These are phyloP conservation scores for Rubus parviflorus DNA, from an alignment of 306 rosid genomes.

Conservation along the genomic window DNA sequence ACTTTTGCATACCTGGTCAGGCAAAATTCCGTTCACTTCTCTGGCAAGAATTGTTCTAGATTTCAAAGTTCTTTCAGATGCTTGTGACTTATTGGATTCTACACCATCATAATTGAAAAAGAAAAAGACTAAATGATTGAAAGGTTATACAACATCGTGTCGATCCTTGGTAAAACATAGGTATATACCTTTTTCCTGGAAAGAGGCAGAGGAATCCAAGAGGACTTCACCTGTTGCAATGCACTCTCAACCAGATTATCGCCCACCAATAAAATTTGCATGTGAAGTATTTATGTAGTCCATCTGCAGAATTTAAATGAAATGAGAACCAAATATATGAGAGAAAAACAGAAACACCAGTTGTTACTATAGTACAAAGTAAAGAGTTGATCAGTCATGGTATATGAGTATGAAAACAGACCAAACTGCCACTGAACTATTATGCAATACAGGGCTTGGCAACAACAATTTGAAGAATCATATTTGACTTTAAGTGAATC, in stretches of 20 bases:
- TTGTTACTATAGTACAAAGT: neutral
- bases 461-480: neutral
- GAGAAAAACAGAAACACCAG: neutral
- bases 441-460: too few relatives aligned
- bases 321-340: neutral
- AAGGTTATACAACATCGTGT: too few relatives aligned
- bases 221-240: slow-evolving; percentile 71
- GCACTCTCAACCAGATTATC: slow-evolving; percentile 80
- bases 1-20: slow-evolving; percentile 65
- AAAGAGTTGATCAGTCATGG: neutral
- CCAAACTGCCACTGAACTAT: neutral
- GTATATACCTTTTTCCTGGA: slow-evolving; percentile 66
- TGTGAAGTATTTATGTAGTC: slow-evolving; percentile 97
- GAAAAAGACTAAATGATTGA: neutral
- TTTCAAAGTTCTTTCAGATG: slow-evolving; percentile 80
- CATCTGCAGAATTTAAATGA: slow-evolving; percentile 62
- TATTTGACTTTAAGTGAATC: neutral
- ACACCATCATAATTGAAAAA: slow-evolving; percentile 59
- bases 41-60: slow-evolving; percentile 74
- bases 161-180: too few relatives aligned
- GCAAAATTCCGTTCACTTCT: slow-evolving; percentile 73
- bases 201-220: slow-evolving; percentile 55
- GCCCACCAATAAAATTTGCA: slow-evolving; percentile 95
- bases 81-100: slow-evolving; percentile 73
- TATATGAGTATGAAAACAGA: neutral